Base-by-base conservation (phyloP, 192 early-diverging fungal species). In the Rhizophagus clarus region DNA sequence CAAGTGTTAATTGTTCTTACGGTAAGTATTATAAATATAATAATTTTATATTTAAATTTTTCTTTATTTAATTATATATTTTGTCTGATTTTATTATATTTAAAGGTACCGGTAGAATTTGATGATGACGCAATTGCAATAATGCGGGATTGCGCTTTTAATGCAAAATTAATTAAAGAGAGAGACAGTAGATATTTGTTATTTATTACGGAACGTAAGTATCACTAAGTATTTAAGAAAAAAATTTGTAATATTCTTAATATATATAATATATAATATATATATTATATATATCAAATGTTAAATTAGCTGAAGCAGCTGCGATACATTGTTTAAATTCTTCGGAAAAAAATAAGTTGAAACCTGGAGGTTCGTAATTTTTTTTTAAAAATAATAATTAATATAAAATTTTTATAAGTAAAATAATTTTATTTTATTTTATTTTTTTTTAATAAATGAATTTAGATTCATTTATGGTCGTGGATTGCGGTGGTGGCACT, bases 221-320 rank as follows among this genome's bases (percentile, higher is more conserved):
- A 31, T n/a, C 10, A 42, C 4, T 34, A 34, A n/a, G 29, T 64
- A 32, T 24, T 28, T 45, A 29, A 7, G 14, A 31, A 14, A 22
- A 49, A 4, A 68, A 26, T 28, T 42, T 45, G 8, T 26, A 29
- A 3, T 22, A 32, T 9, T 20, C n/a, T n/a, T n/a, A n/a, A n/a
- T 10, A 24, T 22, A 14, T 15, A 7, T 64, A 12, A 15, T 47
- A 0, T 66, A 8, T 31, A n/a, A n/a, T n/a, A n/a, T 10, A 24
- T 22, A 14, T 15, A 7, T 64, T n/a, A 15, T 47, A 0, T 66
- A 8, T 31, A n/a, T 26, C 28, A 10, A 24, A 10, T 9, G n/a
- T 26, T 14, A 26, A 68, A n/a, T 68, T 74, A 78, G 77, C 77
- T 22, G 77, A 69, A 69, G 77, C 77, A 26, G 77, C 77, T 4